Evolutionary conservation across 345 rosid species (phyloP), one percentile per base, ranked within the genome.

Genomic region (Eucalyptus microcorys): DNA sequence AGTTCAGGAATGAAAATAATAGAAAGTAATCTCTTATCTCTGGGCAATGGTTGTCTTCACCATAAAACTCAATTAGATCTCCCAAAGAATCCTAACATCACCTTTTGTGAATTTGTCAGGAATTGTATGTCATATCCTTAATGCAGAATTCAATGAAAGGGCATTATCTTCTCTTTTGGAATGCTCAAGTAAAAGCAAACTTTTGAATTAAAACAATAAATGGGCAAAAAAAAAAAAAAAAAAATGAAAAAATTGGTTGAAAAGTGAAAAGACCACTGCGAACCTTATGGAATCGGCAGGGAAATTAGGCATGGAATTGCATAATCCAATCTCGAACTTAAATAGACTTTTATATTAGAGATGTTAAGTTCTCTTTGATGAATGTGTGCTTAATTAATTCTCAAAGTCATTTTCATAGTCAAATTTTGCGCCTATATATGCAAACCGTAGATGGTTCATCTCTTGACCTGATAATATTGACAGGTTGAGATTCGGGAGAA

Each of bases 401-500:
- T 86, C 57, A 49, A 13, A 50, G 61, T 86, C 27, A 42, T 48
- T 34, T 17, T 57, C 26, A 10, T 34, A 13, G 68, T 45, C 66
- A 55, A 45, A 37, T 57, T 55, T 53, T 86, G 42, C 8, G 10
- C 21, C 59, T 34, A 27, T 85, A 32, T 53, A 37, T 52, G 30
- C 87, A 49, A 71, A 87, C 30, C 1, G 66, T 49, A 21, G 47
- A 40, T 76, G 13, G 37, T 49, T 55, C 52, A 30, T 49, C 37
- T 32, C 34, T 87, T 87, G 76, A 42, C 55, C 64, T 68, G 64
- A 49, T 49, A 55, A 50, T 84, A 32, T 87, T 91, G 90, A 83
- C 93, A 95, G 96, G 91, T 57, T 89, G 94, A 94, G 52, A 90
- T 95, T 80, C 87, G 52, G 86, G 90, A 93, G 90, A 95, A 93